Evolutionary conservation across 2,329 filamentous ascomycete species (phyloP), one percentile per base, ranked within the genome.

Genomic region (Colletotrichum endophyticum): DNA sequence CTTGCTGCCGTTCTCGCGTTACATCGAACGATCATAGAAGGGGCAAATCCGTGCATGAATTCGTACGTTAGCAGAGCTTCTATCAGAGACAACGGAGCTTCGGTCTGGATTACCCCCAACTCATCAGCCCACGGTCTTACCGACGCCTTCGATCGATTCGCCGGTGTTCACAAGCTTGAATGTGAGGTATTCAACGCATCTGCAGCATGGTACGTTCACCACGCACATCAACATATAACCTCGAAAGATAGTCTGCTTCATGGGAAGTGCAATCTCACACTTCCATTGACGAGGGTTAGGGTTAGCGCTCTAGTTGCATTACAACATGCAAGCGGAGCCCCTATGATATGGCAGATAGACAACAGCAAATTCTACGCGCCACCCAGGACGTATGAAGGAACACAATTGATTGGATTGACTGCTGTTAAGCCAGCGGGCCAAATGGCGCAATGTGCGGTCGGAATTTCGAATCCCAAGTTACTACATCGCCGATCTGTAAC

Each of bases 321-420:
- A 22, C 44, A 22, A 53, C n/a, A 22, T 53, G 12, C 44, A 13
- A 53, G 1, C 9, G 44, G 44, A 22, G n/a, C 44, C 44, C n/a
- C 9, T 8, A 22, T 22, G 2, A 5, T 22, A 22, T 13, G 44
- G n/a, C 2, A 3, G 44, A 2, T 0, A 22, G 6, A 22, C 2
- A 53, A 53, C n/a, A 53, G 44, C n/a, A 13, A 4, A 13, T 53
- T 22, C 44, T 22, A 25, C 4, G 12, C n/a, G 4, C 2, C n/a
- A 22, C 3, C 0, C 44, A 13, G 44, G 3, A 13, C 11, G 6
- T 13, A 13, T 22, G n/a, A 13, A 12, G n/a, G 12, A 13, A 13
- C 6, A 13, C 44, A 22, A 13, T 22, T 13, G 11, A 22, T 22
- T 13, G 44, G 6, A 4, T 5, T 53, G 44, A 22, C n/a, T 53